These are phyloP conservation scores for Tolypocladium ophioglossoides DNA, from an alignment of 2,329 filamentous ascomycete species.

Conservation along the genomic window DNA sequence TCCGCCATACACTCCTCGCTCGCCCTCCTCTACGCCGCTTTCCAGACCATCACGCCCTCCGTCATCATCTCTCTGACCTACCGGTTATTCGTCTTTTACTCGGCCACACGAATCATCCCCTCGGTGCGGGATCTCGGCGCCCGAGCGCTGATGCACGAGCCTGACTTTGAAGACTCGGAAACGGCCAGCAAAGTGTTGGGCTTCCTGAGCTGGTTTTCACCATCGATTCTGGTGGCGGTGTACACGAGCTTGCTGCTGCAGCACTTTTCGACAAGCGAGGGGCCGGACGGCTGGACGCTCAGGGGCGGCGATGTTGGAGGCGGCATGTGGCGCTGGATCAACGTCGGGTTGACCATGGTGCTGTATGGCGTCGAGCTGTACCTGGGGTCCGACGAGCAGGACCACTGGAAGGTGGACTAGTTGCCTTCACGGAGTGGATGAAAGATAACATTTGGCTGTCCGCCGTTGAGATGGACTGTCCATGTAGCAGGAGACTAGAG, in stretches of 20 bases:
- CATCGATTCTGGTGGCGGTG: constrained; percentile 86
- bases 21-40: constrained; percentile 78
- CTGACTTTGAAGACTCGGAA: constrained; percentile 75
- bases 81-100: constrained; percentile 89
- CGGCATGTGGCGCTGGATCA: constrained; percentile 89
- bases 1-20: constrained; percentile 74
- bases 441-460: neutral
- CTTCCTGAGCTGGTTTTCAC: constrained; percentile 86
- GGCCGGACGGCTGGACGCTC: constrained; percentile 69
- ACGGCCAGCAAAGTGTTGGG: constrained; percentile 70
- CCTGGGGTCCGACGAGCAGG: constrained; percentile 71
- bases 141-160: constrained; percentile 71
- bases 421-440: neutral
- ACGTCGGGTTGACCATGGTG: constrained; percentile 78
- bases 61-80: constrained; percentile 94
- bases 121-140: constrained; percentile 83
- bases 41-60: constrained; percentile 90
- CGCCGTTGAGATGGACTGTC: neutral
- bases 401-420: constrained; percentile 95
- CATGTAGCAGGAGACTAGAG: neutral
- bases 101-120: constrained; percentile 89
- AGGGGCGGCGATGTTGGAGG: constrained; percentile 71
- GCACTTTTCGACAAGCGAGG: constrained; percentile 75
- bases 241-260: constrained; percentile 94
- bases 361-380: constrained; percentile 87